Evolutionary conservation across 495 filamentous ascomycete species (phyloP), one percentile per base, ranked within the genome.

Genomic region (Penicillium pulvis): DNA sequence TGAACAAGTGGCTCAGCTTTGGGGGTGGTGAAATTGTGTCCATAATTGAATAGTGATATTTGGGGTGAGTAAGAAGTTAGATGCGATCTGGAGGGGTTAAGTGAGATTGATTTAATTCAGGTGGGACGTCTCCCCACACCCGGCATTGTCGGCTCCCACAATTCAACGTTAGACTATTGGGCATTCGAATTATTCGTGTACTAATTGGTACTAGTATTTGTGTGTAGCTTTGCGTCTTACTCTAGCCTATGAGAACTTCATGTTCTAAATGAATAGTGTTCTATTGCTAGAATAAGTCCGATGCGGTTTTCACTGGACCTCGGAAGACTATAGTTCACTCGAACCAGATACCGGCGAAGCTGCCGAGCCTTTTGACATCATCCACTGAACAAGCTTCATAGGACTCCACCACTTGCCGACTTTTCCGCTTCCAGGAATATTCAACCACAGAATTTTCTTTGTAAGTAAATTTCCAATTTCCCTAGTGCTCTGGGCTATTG

Each of bases 1-100:
- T 71, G 52, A 73, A 73, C 26, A 78, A 63, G 39, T 73, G 61
- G 20, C 53, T 67, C 36, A 69, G 53, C 10, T 58, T 62, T 1
- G 69, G 69, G 24, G 69, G 64, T 10, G 66, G 66, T n/a, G 52
- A 52, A 6, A 71, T 33, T 19, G 66, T 64, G 1, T 67, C 58
- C 69, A 71, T 66, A 6, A 9, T 53, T 23, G 39, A 14, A 44
- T 49, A 9, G 26, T 31, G 19, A 28, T 16, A 55, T 14, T 0
- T 47, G 20, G 20, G 4, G 20, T 28, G 24, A 47, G 20, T 10
- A 14, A 28, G 24, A 24, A 47, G 2, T 6, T 47, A 47, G 24
- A 47, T 41, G 5, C 16, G 16, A 41, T 17, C 16, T 41, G 39
- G 14, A 11, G 33, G 33, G 33, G 7, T 36, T 36, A 12, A 36